Evolutionary conservation across 352 stramenopile species (phyloP), one percentile per base, ranked within the genome.

Genomic region (Blastocystis sp.): DNA sequence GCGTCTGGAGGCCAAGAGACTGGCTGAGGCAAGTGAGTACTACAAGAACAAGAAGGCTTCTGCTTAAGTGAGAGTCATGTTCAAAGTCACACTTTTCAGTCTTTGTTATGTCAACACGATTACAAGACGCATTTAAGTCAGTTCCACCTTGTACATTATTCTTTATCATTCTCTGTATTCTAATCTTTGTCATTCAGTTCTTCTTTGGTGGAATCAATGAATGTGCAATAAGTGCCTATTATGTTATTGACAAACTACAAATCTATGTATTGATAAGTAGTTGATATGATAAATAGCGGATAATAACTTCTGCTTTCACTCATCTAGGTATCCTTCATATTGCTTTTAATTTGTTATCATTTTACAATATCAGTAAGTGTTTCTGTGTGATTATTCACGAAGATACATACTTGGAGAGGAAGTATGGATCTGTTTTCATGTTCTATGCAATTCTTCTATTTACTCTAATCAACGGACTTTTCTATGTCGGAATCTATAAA

Each of bases 21-120:
- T 82, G 11, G 73, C 53, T 24, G 51, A 82, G 33, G 44, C 73
- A 19, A 82, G 66, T 33, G 73, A 82, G 73, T 82, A 79, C 44
- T 82, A 64, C 51, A 27, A 84, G 73, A 68, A 44, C 64, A 76
- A 84, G 73, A 84, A 84, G 73, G 68, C 73, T 44, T 84, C 73
- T 84, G 73, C 44, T 2, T 84, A 84, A 84, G 70, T 22, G n/a
- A 13, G 13, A 64, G 37, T 9, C 48, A 17, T 79, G 70, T 30
- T 81, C 30, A 40, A 6, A 13, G 70, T 44, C 48, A 66, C 70
- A 81, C 70, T 37, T 44, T 81, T 56, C 64, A 76, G 48, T 76
- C 24, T 48, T 84, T 64, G 30, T 64, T 44, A 84, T 84, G 73
- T 27, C 73, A 24, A 48, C 73, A 42, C 73, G 73, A 68, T 44